Conservation (phyloP, 2,329 filamentous ascomycete species). For the Anthostomella pinea region DNA sequence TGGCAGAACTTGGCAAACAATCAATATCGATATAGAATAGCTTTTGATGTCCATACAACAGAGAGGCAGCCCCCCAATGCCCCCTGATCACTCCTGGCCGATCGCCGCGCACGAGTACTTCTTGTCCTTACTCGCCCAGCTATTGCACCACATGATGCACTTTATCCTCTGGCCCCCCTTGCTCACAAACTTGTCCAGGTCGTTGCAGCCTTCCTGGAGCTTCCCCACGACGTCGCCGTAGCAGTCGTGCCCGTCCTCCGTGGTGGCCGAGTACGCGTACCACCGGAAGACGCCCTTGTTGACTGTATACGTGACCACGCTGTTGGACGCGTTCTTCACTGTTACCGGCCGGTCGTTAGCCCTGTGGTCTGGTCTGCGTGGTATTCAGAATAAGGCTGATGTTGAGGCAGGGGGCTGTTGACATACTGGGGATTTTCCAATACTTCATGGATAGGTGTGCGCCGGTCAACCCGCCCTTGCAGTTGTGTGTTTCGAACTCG, state of each 20-base stretch:
- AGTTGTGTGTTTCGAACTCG: slow-evolving; percentile 2
- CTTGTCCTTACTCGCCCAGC: slow-evolving; percentile 5
- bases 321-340: slow-evolving; percentile 18
- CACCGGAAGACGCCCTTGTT: slow-evolving; percentile 23
- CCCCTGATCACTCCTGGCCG: slow-evolving; percentile 3
- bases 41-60: too few relatives aligned
- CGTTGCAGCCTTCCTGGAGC: slow-evolving; percentile 11
- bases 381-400: not conserved
- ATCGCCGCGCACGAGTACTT: slow-evolving; percentile 14
- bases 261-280: slow-evolving; percentile 16
- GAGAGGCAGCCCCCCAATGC: not conserved
- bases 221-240: slow-evolving; percentile 14
- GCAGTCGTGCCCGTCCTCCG: slow-evolving; percentile 9
- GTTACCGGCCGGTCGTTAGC: slow-evolving; percentile 5
- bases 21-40: too few relatives aligned
- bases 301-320: slow-evolving; percentile 12
- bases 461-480: not conserved
- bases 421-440: slow-evolving; percentile 2
- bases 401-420: not conserved
- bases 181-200: slow-evolving; percentile 6
- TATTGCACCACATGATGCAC: slow-evolving; percentile 20
- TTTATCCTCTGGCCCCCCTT: slow-evolving; percentile 5
- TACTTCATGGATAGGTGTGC: not conserved
- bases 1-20: too few relatives aligned
- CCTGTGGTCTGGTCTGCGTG: not conserved